Percentiles rank a stretch among this genome's conserved stretches.
phyloP scores from a whole-genome alignment of 106 monocot species.

The Apostasia shenzhenica region DNA sequence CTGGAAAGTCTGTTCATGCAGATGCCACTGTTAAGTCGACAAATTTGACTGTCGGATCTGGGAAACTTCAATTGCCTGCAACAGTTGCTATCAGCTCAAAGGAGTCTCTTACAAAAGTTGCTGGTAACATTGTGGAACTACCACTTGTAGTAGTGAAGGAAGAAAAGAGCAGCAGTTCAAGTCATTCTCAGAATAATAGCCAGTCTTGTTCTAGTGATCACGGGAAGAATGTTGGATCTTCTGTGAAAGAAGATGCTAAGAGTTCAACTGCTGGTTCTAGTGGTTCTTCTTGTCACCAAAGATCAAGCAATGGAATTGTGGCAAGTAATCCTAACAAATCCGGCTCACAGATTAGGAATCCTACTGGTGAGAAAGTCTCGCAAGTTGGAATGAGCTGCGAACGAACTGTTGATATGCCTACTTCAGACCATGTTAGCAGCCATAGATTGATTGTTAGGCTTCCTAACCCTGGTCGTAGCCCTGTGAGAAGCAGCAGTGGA shows the following conservation, averaged over 20 bases:
- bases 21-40: conserved; percentile 31
- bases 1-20: conserved; percentile 27
- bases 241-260: conserved; percentile 60
- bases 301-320: conserved; percentile 44
- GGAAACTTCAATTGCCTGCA: conserved; percentile 23
- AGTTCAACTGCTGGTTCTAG: conserved; percentile 49
- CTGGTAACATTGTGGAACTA: conserved; percentile 22
- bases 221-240: conserved; percentile 30
- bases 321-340: conserved; percentile 18
- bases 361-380: conserved; percentile 27
- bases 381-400: conserved; percentile 38
- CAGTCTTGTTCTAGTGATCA: conserved; percentile 62
- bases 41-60: conserved; percentile 20
- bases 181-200: conserved; percentile 74
- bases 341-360: conserved; percentile 18
- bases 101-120: conserved; percentile 38
- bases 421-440: conserved; percentile 37
- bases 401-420: conserved; percentile 25
- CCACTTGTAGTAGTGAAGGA: conserved; percentile 44
- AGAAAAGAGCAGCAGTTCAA: conserved; percentile 84
- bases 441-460: conserved; percentile 67
- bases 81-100: conserved; percentile 17
- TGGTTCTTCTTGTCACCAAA: conserved; percentile 35
- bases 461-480: conserved; percentile 56
- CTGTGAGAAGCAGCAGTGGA: conserved; percentile 30